Base-by-base conservation (phyloP, 1,139 yeast genomes). In the Sugiyamaella grinbergsii region DNA sequence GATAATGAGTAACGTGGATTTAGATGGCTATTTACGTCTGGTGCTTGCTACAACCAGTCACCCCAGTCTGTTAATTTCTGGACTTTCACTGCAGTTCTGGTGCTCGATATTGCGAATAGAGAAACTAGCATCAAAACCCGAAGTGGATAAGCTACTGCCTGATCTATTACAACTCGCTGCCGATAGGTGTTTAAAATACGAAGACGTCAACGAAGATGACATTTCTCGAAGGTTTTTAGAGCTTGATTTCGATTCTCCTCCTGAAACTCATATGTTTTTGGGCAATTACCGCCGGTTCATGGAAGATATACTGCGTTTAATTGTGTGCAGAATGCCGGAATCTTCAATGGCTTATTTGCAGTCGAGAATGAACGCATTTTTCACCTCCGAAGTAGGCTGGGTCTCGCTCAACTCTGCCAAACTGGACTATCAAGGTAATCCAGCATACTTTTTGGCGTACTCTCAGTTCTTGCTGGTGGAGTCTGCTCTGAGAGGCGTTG, bases 11-110 rank as follows among this genome's bases (percentile, higher is more conserved):
- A 70, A 73, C 28, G 74, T 84, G 1, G 88, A 84, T 62, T 71
- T 83, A 4, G 74, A 72, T 31, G 80, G 79, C 47, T 93, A 88
- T 63, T 75, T 91, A 55, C 77, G 79, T 51, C 76, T 94, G 36
- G 90, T 94, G 3, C 72, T 93, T 42, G 79, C 81, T 42, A 89
- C 97, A 1, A 87, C 96, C 0, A 79, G 76, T 61, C 94, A 90
- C 63, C 86, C 90, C 31, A 86, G 96, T 61, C 75, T 93, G 53
- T 85, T 93, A n/a, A 83, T 93, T 2, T 85, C 96, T 49, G 97
- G 97, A 0, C 76, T 91, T 32, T 87, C 97, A 0, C 71, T 93
- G 52, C 96, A 91, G 64, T 86, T 93, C 73, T 94, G 98, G 98
- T 91, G 95, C 52, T 82, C 94, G 1, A 82, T 93, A 57, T 71